Evolutionary conservation across 805 yeast genomes (phyloP), one percentile per base, ranked within the genome.

Genomic region (Barnettozyma pratensis): DNA sequence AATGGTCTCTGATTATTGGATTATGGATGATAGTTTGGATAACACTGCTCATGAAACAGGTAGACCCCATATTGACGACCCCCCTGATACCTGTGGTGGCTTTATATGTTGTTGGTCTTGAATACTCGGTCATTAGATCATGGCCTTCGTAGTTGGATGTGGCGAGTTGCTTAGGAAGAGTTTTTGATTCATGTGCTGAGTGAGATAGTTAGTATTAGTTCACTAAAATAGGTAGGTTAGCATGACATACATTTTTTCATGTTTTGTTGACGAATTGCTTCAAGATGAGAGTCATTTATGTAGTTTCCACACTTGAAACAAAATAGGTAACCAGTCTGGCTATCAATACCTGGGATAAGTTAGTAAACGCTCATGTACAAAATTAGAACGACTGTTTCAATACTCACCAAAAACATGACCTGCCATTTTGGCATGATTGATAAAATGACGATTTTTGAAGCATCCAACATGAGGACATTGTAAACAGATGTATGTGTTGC

Each of bases 11-110:
- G 39, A 94, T 77, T 49, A 88, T 74, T 6, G 99, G 98, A 61
- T 94, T 94, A 65, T 94, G 99, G 39, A 94, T 72, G 45, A 92
- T 68, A 0, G 95, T 80, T 69, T 94, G 99, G 38, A 94, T 67
- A n/a, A 91, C 81, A 36, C 92, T 85, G 56, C 96, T 87, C 88
- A 94, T 92, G 69, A 89, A 94, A 70, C 99, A 94, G 0, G 99
- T 94, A 0, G 99, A 87, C 0, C 99, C 99, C 83, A 92, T 81
- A 64, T 92, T 92, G 45, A 89, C 83, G 56, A 94, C 79, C 4
- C 99, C 99, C 45, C 86, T 77, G 25, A 94, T 70, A 0, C 97
- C 98, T n/a, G 82, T 76, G 6, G 80, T 72, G 1, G 91, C 85
- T 45, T 75, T 76, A 56, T 67, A 25, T 71, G 63, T 35, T 28